Percentiles rank a stretch among this genome's conserved stretches.
phyloP scores from a whole-genome alignment of 2,329 filamentous ascomycete genomes.

The Diaporthe destruens region DNA sequence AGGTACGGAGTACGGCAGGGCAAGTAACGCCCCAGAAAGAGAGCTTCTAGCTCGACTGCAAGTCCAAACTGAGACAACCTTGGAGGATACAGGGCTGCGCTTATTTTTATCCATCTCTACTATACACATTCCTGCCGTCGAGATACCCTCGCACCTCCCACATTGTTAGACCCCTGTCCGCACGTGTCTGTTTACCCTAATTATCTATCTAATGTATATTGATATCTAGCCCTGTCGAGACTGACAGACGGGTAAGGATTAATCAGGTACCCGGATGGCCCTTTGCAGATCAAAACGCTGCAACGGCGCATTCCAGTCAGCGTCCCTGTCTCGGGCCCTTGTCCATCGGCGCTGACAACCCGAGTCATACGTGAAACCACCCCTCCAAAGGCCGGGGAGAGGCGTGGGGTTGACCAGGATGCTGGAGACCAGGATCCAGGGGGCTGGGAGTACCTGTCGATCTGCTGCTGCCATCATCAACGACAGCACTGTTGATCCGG shows the following conservation, averaged over 20 bases:
- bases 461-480: neutral
- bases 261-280: slow-evolving; percentile 15
- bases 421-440: neutral
- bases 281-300: slow-evolving; percentile 16
- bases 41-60: neutral
- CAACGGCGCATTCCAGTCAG: neutral
- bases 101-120: neutral
- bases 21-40: neutral
- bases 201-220: too few relatives aligned
- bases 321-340: neutral
- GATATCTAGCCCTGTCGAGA: too few relatives aligned
- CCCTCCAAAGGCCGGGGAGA: neutral
- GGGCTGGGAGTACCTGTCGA: neutral
- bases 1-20: neutral
- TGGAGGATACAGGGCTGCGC: neutral
- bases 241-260: neutral
- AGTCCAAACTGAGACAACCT: neutral
- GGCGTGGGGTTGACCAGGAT: neutral
- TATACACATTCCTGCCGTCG: neutral
- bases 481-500: slow-evolving; percentile 13
- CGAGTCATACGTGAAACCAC: slow-evolving; percentile 31
- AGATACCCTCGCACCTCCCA: neutral
- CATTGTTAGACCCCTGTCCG: slow-evolving; percentile 8
- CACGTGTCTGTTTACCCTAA: slow-evolving; percentile 10
- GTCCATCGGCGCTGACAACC: neutral